phyloP scores from a whole-genome alignment of 176 grass and related monocot genomes.

The Alloteropsis semialata region DNA sequence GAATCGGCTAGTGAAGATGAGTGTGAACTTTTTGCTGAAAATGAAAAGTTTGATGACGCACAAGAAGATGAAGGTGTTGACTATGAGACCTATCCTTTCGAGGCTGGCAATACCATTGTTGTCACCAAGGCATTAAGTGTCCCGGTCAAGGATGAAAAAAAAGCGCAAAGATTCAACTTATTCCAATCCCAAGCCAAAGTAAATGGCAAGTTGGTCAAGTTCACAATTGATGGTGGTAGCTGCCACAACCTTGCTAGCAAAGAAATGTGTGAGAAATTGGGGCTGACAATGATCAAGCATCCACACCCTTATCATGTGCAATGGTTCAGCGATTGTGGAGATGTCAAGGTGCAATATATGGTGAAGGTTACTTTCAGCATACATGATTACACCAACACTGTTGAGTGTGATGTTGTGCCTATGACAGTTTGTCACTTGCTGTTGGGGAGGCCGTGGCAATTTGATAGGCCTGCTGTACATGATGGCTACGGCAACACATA shows the following conservation, averaged over 20 bases:
- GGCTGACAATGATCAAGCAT: background rate
- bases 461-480: background rate
- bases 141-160: background rate
- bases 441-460: background rate
- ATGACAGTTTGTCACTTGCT: background rate
- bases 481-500: background rate
- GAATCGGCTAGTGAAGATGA: background rate
- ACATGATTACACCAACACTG: background rate
- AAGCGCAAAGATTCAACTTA: background rate
- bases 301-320: background rate
- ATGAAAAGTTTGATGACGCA: background rate
- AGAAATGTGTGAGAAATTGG: constrained; percentile 5
- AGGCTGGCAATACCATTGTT: background rate
- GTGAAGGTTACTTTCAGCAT: background rate
- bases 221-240: background rate
- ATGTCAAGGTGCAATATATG: background rate
- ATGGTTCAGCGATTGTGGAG: background rate
- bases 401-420: background rate
- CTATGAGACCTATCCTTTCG: background rate
- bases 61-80: background rate
- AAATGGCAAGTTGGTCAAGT: background rate
- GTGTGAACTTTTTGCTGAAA: background rate
- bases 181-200: background rate
- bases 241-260: background rate
- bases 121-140: constrained; percentile 1